Conservation (phyloP, 805 yeast genomes). For the Kazachstania psychrophila region DNA sequence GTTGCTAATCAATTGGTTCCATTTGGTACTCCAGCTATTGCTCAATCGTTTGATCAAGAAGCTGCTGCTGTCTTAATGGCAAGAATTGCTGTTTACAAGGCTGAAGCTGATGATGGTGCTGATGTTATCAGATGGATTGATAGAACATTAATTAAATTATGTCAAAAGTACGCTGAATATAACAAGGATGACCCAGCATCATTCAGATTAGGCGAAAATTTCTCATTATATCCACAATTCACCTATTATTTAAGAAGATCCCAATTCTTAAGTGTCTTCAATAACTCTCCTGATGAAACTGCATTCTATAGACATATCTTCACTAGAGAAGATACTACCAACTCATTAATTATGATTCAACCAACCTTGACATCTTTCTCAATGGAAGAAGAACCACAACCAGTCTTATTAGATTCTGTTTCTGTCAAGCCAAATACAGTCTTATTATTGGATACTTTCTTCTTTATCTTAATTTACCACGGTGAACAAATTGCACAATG, state of each 20-base stretch:
- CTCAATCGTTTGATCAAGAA: constrained; percentile 87
- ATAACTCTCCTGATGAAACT: constrained; percentile 97
- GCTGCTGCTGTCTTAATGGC: constrained; percentile 95
- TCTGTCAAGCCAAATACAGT: constrained; percentile 85
- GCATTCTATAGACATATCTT: constrained; percentile 92
- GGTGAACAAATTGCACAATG: constrained; percentile 93
- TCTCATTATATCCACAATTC: constrained; percentile 88
- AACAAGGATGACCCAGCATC: constrained; percentile 75
- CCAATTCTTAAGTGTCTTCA: constrained; percentile 90
- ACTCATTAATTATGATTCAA: constrained; percentile 93
- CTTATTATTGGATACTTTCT: constrained; percentile 85
- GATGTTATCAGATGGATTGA: constrained; percentile 94
- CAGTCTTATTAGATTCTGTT: constrained; percentile 87
- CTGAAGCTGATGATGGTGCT: constrained; percentile 77
- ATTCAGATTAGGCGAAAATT: constrained; percentile 75
- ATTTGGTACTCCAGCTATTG: constrained; percentile 46
- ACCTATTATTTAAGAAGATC: constrained; percentile 93
- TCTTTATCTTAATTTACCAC: constrained; percentile 91
- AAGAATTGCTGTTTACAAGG: constrained; percentile 78
- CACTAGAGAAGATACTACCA: constrained; percentile 83
- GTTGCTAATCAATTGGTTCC: constrained; percentile 46
- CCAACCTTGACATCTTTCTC: constrained; percentile 87
- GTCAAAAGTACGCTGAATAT: constrained; percentile 90
- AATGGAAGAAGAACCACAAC: constrained; percentile 77
- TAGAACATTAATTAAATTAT: constrained; percentile 77